A percentile compares a stretch with the other conserved stretches of the same genome.
Conservation (phyloP, 2,329 filamentous ascomycete genomes). For the Aspergillus sp. region DNA sequence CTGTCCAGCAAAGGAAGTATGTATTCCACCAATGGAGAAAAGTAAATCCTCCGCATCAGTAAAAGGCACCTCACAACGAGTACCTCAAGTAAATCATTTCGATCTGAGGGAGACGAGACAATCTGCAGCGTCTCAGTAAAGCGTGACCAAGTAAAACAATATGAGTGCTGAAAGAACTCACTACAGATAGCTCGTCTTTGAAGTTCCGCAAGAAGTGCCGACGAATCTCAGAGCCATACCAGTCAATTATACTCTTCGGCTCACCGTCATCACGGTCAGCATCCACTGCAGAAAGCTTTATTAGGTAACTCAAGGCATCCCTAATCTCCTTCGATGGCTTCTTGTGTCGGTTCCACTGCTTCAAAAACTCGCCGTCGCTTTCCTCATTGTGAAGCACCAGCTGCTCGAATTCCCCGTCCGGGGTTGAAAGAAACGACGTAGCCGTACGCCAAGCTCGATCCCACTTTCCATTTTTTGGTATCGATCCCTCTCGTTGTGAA, state of each 20-base stretch:
- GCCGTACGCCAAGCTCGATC: conserved; percentile 43
- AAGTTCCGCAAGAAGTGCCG: conserved; percentile 45
- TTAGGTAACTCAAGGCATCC: conserved; percentile 36
- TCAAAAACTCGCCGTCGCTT: conserved; percentile 29
- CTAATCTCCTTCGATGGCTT: conserved; percentile 29
- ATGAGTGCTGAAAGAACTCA: not conserved
- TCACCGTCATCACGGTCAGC: conserved; percentile 15
- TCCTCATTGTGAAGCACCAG: conserved; percentile 25
- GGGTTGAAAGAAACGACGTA: conserved; percentile 40
- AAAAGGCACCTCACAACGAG: conserved; percentile 36
- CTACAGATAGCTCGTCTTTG: conserved; percentile 32
- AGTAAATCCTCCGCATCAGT: conserved; percentile 38
- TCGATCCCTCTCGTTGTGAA: conserved; percentile 7
- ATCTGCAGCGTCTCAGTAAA: conserved; percentile 25
- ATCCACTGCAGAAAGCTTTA: conserved; percentile 16
- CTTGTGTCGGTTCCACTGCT: conserved; percentile 30
- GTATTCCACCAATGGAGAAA: conserved; percentile 35
- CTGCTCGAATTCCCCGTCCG: conserved; percentile 32
- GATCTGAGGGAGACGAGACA: conserved; percentile 10
- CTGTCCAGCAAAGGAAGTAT: conserved; percentile 29
- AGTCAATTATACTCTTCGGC: conserved; percentile 36
- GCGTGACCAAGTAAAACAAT: not conserved
- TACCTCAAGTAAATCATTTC: conserved; percentile 27
- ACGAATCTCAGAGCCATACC: conserved; percentile 46
- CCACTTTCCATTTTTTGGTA: conserved; percentile 35